Percentiles rank a stretch among this genome's conserved stretches.
phyloP scores from a whole-genome alignment of 495 filamentous ascomycete species.

The Penicillium parvum region DNA sequence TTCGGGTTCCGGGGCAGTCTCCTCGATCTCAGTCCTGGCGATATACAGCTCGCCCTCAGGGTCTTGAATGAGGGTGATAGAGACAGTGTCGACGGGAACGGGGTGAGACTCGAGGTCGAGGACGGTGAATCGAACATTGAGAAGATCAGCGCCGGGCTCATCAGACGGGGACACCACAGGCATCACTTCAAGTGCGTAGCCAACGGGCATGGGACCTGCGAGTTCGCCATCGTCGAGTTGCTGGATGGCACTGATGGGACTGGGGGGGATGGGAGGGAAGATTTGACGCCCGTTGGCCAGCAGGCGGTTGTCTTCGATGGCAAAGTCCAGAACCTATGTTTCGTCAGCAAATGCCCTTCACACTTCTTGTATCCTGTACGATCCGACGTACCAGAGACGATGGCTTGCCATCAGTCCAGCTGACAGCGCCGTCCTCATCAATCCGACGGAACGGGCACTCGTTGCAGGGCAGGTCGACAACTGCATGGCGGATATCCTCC shows the following conservation, averaged over 20 bases:
- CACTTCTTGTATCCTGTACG: neutral
- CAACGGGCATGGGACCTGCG: slow-evolving; percentile 33
- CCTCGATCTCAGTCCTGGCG: slow-evolving; percentile 34
- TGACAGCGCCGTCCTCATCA: slow-evolving; percentile 27
- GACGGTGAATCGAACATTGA: slow-evolving; percentile 42
- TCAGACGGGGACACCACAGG: slow-evolving; percentile 28
- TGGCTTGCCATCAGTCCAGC: slow-evolving; percentile 35
- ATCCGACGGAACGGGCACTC: slow-evolving; percentile 44
- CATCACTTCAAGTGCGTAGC: slow-evolving; percentile 43
- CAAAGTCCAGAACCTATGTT: slow-evolving; percentile 38
- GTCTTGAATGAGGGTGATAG: slow-evolving; percentile 39
- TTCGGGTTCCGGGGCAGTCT: slow-evolving; percentile 29
- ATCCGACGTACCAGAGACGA: slow-evolving; percentile 34
- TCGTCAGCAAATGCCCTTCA: neutral
- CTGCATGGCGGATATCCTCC: slow-evolving; percentile 27
- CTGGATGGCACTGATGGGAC: slow-evolving; percentile 34
- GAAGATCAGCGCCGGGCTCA: slow-evolving; percentile 28
- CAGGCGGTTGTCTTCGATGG: slow-evolving; percentile 38
- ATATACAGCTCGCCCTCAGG: slow-evolving; percentile 35
- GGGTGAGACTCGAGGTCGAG: slow-evolving; percentile 48
- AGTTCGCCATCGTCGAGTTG: slow-evolving; percentile 32
- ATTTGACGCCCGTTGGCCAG: slow-evolving; percentile 47
- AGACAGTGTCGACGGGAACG: slow-evolving; percentile 46
- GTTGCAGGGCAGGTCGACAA: slow-evolving; percentile 40
- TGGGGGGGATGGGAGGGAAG: slow-evolving; percentile 41